phyloP scores from a whole-genome alignment of 192 early-diverging fungal genomes.

The Podila verticillata region DNA sequence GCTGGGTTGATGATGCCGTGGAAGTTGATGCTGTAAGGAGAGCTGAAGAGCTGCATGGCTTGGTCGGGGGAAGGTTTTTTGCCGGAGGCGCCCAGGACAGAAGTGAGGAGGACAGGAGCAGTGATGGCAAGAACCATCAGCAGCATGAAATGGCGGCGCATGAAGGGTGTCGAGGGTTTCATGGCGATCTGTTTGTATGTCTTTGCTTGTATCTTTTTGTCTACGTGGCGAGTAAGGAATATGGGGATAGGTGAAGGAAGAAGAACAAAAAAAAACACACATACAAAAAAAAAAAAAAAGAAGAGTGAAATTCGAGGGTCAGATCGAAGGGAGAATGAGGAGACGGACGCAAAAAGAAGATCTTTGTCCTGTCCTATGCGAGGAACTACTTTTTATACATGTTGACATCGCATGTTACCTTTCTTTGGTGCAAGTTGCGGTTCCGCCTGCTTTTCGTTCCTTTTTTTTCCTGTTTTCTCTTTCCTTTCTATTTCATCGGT shows the following conservation, averaged over 20 bases:
- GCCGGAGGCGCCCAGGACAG: neutral
- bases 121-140: neutral
- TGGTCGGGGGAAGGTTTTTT: neutral
- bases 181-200: neutral
- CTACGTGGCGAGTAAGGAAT: neutral
- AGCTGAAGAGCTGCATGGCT: constrained; percentile 7
- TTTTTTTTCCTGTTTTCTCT: no score
- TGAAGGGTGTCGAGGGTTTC: neutral
- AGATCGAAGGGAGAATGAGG: neutral
- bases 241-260: neutral
- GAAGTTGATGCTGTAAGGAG: constrained; percentile 1
- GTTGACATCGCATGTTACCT: no score
- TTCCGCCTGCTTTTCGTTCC: no score
- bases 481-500: no score
- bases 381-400: no score
- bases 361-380: neutral
- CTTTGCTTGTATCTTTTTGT: neutral
- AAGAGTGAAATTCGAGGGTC: neutral
- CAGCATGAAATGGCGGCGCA: neutral
- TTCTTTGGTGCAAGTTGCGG: no score
- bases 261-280: neutral
- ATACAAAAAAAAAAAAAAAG: neutral
- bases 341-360: neutral
- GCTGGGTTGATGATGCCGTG: constrained; percentile 25
- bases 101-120: neutral